phyloP scores from a whole-genome alignment of 495 filamentous ascomycete species.

The Podospora conica region DNA sequence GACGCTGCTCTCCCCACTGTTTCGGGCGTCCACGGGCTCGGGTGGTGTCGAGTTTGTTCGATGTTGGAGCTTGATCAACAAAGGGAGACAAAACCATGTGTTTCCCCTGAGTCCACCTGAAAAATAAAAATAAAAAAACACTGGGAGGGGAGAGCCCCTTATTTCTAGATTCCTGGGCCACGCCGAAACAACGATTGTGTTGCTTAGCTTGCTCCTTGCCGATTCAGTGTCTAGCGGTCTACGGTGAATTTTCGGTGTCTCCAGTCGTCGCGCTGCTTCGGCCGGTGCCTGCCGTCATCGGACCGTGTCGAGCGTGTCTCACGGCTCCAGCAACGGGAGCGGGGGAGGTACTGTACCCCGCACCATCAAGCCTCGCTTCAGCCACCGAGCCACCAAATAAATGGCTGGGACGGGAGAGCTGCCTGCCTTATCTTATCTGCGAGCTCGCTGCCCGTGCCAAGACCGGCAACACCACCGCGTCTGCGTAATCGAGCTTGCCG shows the following conservation, averaged over 20 bases:
- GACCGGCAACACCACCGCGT: conserved; percentile 1
- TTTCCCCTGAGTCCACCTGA: neutral
- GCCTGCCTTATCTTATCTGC: neutral
- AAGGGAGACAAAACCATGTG: neutral
- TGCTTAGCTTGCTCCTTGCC: neutral
- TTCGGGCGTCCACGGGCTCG: neutral
- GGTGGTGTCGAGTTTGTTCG: neutral
- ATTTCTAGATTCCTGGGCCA: too few relatives aligned
- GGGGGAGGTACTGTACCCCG: conserved; percentile 4
- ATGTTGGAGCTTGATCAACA: neutral
- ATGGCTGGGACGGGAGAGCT: neutral
- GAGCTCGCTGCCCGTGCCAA: conserved; percentile 8
- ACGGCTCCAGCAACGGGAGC: neutral
- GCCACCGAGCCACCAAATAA: too few relatives aligned
- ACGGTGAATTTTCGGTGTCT: conserved; percentile 14
- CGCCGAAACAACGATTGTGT: neutral
- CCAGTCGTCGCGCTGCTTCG: neutral
- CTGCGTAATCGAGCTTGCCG: neutral
- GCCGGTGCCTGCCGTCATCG: conserved; percentile 13
- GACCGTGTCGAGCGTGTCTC: neutral
- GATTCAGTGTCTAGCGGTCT: conserved; percentile 4
- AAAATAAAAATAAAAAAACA: neutral
- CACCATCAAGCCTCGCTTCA: conserved; percentile 9
- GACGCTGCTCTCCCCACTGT: conserved; percentile 6
- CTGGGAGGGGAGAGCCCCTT: neutral